Evolutionary conservation across 768 basidiomycete species (phyloP), one percentile per base, ranked within the genome.

Genomic region (Kwoniella botswanensis): DNA sequence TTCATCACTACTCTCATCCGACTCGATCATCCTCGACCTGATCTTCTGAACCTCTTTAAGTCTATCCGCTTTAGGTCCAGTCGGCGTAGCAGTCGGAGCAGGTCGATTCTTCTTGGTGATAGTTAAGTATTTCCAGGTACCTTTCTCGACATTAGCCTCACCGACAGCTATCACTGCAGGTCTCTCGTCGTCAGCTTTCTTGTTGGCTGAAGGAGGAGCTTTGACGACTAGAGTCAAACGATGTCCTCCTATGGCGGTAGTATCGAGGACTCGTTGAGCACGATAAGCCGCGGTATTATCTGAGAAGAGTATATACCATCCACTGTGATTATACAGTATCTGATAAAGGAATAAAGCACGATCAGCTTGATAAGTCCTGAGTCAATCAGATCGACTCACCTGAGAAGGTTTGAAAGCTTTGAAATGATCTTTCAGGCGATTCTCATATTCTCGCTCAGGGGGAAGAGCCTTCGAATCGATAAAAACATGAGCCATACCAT

Each of bases 261-360:
- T 68, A 54, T 85, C 77, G 41, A 94, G 87, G 3, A 92, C 89
- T 74, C 88, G 87, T 10, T 87, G 86, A 0, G 93, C 92, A 3
- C 90, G 86, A 6, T 89, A 86, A 0, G 94, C 94, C 0, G 87
- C 81, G 65, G 88, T 88, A 2, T 86, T 79, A 4, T 88, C 88
- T 21, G 85, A 78, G 81, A 97, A 98, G 3, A 93, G 91, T 72
- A 94, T 87, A 79, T 94, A 95, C 86, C 92, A 91, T 11, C 90
- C 91, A 1, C 85, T 83, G 62, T 88, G 87, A 80, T 92, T 91
- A 71, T 88, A 88, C 1, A 93, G 85, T 29, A 94, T 86, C 91
- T 93, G 67, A 35, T 35, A 6, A 35, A 35, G 35, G 35, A 6
- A 35, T 35, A 7, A 7, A 35, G 35, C 35, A 35, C 35, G 7